Conservation (phyloP, 164 flowering plant genomes). For the Vitis vinifera region DNA sequence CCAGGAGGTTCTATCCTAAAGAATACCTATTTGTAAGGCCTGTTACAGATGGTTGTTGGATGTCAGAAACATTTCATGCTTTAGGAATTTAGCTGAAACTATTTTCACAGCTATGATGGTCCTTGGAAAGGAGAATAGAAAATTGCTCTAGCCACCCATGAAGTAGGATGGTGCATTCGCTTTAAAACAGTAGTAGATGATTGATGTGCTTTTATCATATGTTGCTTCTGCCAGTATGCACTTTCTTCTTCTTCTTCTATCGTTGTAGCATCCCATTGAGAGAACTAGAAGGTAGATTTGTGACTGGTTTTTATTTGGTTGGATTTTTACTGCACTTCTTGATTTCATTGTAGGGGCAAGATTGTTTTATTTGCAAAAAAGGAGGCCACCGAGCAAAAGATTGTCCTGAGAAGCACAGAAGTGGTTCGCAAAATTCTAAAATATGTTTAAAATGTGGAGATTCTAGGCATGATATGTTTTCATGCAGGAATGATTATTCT, state of each 20-base stretch:
- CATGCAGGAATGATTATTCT: constrained; percentile 44
- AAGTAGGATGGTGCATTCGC: no score
- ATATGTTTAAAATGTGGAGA: constrained; percentile 78
- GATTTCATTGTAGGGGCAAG: constrained; percentile 46
- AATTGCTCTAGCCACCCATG: no score
- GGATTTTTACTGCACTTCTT: not conserved
- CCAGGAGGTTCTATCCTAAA: no score
- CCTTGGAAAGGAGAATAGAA: no score
- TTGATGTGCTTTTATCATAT: no score
- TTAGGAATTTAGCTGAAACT: not conserved
- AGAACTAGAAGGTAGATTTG: not conserved
- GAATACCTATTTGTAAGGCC: not conserved
- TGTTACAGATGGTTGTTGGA: not conserved
- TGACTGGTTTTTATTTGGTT: not conserved
- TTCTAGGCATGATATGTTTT: constrained; percentile 66
- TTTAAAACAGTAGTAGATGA: no score
- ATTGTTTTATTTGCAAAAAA: constrained; percentile 80
- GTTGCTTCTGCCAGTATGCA: no score
- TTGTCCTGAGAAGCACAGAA: constrained; percentile 65
- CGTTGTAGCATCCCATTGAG: no score
- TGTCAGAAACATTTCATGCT: not conserved
- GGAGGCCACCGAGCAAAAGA: constrained; percentile 77
- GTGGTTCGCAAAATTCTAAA: constrained; percentile 25
- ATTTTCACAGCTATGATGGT: no score
- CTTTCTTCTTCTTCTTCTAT: no score